Conservation (phyloP, 2,329 filamentous ascomycete species). For the Ophiocordyceps camponoti-floridani region DNA sequence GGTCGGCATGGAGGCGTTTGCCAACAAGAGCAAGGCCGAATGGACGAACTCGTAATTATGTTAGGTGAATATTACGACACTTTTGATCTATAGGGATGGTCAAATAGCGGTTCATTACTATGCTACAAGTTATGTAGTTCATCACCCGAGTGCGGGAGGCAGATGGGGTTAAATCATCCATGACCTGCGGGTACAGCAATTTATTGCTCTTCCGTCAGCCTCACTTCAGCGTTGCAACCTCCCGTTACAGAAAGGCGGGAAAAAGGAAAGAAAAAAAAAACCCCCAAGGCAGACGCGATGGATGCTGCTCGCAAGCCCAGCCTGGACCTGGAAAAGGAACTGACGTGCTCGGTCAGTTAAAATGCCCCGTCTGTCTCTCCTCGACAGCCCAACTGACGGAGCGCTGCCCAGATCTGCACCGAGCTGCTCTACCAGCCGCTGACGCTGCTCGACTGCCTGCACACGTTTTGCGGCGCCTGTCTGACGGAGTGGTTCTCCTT, state of each 20-base stretch:
- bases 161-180: too few relatives aligned
- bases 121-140: too few relatives aligned
- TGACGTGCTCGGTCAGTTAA: constrained; percentile 72
- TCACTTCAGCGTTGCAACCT: neutral
- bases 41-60: constrained; percentile 58
- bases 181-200: too few relatives aligned
- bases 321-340: constrained; percentile 74
- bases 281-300: constrained; percentile 15
- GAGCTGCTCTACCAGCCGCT: constrained; percentile 84
- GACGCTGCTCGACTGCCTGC: constrained; percentile 80
- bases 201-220: neutral
- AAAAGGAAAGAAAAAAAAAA: neutral
- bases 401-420: constrained; percentile 63
- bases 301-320: constrained; percentile 28
- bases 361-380: neutral
- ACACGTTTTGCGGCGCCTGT: constrained; percentile 92
- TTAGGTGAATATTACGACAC: too few relatives aligned
- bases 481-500: constrained; percentile 90
- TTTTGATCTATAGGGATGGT: neutral
- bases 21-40: constrained; percentile 81
- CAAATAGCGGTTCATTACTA: neutral
- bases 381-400: neutral
- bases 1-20: constrained; percentile 90
- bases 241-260: too few relatives aligned
- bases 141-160: too few relatives aligned